phyloP scores from a whole-genome alignment of 495 filamentous ascomycete species.

The Stereocaulon alpinum region DNA sequence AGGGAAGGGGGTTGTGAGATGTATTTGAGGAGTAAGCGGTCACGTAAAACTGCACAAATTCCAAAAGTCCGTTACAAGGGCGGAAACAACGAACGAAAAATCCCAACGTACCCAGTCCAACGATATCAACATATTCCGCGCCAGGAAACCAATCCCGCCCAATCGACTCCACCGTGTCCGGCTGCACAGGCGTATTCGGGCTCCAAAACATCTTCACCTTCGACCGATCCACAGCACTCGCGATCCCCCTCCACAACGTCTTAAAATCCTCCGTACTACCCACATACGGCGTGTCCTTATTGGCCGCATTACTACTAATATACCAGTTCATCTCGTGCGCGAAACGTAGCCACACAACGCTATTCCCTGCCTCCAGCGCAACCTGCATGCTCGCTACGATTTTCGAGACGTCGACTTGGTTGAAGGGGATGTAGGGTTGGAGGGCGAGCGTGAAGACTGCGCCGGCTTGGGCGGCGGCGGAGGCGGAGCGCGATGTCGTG shows the following conservation, averaged over 20 bases:
- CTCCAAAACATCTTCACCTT: constrained; percentile 17
- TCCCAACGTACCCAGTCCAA: no score
- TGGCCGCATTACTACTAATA: neutral
- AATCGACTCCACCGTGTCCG: neutral
- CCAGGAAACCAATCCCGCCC: constrained; percentile 10
- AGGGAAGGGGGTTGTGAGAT: no score
- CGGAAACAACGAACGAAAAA: no score
- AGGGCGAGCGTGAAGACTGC: constrained; percentile 14
- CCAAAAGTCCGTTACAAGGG: no score
- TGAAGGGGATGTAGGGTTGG: constrained; percentile 9
- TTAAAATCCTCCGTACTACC: constrained; percentile 7
- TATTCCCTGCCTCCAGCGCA: neutral
- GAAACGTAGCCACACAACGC: constrained; percentile 11
- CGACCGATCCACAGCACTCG: neutral
- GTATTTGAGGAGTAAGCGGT: no score
- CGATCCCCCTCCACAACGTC: constrained; percentile 8
- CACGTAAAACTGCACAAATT: no score
- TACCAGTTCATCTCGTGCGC: constrained; percentile 20
- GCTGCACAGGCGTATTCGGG: neutral
- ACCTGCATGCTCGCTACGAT: neutral
- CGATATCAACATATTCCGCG: constrained; percentile 11
- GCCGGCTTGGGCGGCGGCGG: neutral
- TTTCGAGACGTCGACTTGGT: neutral
- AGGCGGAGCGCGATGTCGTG: neutral
- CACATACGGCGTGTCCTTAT: constrained; percentile 1